Evolutionary conservation across 176 grass and related monocot species (phyloP).

Genomic region (Elymus sibiricus): DNA sequence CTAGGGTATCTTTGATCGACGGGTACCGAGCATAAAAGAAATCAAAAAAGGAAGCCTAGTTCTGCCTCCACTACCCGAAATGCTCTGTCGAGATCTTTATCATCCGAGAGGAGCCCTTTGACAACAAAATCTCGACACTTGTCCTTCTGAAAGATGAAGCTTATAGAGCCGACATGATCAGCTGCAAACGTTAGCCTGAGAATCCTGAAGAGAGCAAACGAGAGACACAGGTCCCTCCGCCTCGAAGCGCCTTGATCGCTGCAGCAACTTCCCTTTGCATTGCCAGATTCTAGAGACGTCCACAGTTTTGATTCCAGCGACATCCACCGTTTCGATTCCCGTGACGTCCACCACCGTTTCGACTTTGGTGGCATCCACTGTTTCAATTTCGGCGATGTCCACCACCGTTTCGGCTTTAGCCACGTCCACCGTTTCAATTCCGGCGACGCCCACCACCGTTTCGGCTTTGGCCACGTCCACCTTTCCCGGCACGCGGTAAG

Average conservation of each 20-base stretch:
- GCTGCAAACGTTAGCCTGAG: background rate
- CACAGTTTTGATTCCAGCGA: background rate
- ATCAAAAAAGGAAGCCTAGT: conserved; percentile 2
- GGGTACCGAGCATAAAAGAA: conserved; percentile 11
- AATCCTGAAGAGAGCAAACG: conserved; percentile 1
- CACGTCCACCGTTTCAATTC: too few species aligned
- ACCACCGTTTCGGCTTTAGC: too few species aligned
- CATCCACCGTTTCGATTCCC: too few species aligned
- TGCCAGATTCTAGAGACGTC: background rate
- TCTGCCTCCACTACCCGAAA: background rate
- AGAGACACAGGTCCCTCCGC: background rate
- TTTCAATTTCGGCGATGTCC: too few species aligned
- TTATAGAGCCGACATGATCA: background rate
- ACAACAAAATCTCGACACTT: background rate
- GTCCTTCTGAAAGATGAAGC: background rate
- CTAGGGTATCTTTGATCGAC: too few species aligned
- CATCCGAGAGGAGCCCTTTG: conserved; percentile 6
- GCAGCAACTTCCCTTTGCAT: conserved; percentile 1
- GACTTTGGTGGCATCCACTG: too few species aligned
- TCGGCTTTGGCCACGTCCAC: too few species aligned
- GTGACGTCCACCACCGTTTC: too few species aligned
- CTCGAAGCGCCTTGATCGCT: background rate
- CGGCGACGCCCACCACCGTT: too few species aligned
- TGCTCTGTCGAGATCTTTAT: background rate
- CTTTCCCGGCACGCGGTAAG: background rate